Conservation (phyloP, 2,329 filamentous ascomycete species). For the Huntiella abstrusa region DNA sequence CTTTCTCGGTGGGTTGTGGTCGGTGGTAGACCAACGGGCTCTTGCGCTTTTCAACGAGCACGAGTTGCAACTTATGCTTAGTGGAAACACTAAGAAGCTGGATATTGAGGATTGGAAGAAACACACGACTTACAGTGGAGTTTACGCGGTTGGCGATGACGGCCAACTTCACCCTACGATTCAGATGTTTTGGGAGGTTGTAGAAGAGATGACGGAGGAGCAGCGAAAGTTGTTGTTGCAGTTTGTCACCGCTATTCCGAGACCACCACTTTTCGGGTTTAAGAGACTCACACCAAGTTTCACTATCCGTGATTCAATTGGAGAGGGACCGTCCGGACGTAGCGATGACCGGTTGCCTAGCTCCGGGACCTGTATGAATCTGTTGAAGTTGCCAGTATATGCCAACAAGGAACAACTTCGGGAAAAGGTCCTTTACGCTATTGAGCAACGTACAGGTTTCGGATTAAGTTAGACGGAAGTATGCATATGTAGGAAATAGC, state of each 20-base stretch:
- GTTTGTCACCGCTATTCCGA: constrained; percentile 85
- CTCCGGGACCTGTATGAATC: constrained; percentile 88
- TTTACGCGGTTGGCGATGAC: constrained; percentile 83
- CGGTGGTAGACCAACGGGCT: constrained; percentile 84
- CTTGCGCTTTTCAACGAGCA: constrained; percentile 96
- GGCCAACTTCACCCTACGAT: constrained; percentile 70
- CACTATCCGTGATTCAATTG: constrained; percentile 60
- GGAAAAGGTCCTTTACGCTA: constrained; percentile 73
- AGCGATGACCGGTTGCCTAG: constrained; percentile 64
- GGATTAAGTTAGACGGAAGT: constrained; percentile 43
- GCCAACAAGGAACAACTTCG: constrained; percentile 42
- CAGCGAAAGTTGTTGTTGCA: constrained; percentile 78
- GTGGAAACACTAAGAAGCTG: constrained; percentile 70
- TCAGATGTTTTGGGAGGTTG: constrained; percentile 77
- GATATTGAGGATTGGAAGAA: constrained; percentile 68
- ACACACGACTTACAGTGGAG: constrained; percentile 73
- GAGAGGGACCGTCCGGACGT: constrained; percentile 16
- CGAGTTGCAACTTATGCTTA: constrained; percentile 83
- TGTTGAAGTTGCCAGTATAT: constrained; percentile 83
- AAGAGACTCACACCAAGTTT: constrained; percentile 69
- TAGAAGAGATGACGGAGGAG: constrained; percentile 54
- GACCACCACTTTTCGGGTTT: constrained; percentile 80
- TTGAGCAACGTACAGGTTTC: constrained; percentile 81
- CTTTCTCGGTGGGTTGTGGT: constrained; percentile 68
- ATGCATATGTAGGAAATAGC: neutral